A percentile compares a stretch with the other conserved stretches of the same genome.
phyloP scores from a whole-genome alignment of 352 stramenopile genomes.

The Phytophthora fragariaefolia region DNA sequence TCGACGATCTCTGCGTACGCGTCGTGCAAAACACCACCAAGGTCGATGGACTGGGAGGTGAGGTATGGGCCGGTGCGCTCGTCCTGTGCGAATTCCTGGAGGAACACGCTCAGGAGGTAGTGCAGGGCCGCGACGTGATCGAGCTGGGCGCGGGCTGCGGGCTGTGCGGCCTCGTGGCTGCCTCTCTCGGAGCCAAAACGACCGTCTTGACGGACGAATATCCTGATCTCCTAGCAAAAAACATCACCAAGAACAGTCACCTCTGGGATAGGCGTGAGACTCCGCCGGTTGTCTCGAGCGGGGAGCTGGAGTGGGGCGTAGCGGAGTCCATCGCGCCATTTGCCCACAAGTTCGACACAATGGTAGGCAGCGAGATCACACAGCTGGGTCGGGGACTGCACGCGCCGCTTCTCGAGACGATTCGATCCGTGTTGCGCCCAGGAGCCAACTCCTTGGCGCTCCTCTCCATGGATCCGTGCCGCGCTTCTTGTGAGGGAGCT shows the following conservation, averaged over 20 bases:
- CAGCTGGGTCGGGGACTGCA: conserved; percentile 57
- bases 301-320: conserved; percentile 47
- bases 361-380: conserved; percentile 71
- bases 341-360: conserved; percentile 48
- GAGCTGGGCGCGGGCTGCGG: conserved; percentile 67
- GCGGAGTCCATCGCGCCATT: conserved; percentile 40
- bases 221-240: conserved; percentile 52
- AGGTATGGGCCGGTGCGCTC: conserved; percentile 66
- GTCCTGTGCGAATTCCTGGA: conserved; percentile 62
- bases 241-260: conserved; percentile 47
- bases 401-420: conserved; percentile 48
- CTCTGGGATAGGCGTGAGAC: conserved; percentile 33
- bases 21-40: conserved; percentile 63
- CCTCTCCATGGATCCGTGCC: conserved; percentile 65
- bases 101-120: conserved; percentile 26
- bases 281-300: conserved; percentile 30
- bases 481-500: conserved; percentile 36
- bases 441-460: conserved; percentile 40
- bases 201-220: conserved; percentile 64
- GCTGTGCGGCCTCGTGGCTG: conserved; percentile 56
- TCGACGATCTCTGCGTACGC: conserved; percentile 29
- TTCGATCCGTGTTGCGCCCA: conserved; percentile 41
- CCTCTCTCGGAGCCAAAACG: conserved; percentile 39
- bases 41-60: conserved; percentile 59
- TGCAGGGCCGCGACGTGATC: conserved; percentile 45